A percentile compares a stretch with the other conserved stretches of the same genome.
phyloP scores from a whole-genome alignment of 1,139 yeast species.

The Tardiomyces digboiensis region DNA sequence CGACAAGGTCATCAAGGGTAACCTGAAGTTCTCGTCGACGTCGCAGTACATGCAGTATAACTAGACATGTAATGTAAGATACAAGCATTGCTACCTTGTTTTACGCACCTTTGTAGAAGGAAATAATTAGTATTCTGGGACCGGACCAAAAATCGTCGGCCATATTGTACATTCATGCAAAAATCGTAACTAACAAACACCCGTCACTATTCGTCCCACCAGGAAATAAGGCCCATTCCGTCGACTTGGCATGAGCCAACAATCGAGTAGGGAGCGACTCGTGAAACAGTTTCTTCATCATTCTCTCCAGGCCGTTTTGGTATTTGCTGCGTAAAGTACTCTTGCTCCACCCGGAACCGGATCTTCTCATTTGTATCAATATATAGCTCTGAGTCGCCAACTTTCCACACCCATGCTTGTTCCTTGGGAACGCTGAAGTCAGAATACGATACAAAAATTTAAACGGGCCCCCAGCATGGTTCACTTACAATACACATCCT shows the following conservation, averaged over 20 bases:
- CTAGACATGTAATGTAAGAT: conserved; percentile 23
- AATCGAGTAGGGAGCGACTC: conserved; percentile 60
- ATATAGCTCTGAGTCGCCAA: conserved; percentile 61
- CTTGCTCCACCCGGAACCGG: conserved; percentile 85
- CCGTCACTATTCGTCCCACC: conserved; percentile 65
- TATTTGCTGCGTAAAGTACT: conserved; percentile 57
- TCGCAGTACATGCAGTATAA: conserved; percentile 98
- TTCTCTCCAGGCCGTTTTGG: conserved; percentile 36
- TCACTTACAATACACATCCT: conserved; percentile 60
- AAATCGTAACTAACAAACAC: background rate
- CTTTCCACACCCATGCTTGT: conserved; percentile 91
- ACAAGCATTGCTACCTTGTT: too few species aligned
- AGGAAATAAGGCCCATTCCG: conserved; percentile 91
- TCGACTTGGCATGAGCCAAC: conserved; percentile 66
- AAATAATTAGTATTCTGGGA: too few species aligned
- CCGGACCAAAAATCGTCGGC: too few species aligned
- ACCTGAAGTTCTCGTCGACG: conserved; percentile 94
- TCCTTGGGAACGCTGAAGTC: conserved; percentile 47
- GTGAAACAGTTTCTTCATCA: conserved; percentile 18
- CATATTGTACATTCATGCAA: background rate
- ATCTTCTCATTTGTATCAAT: conserved; percentile 87
- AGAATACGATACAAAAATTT: too few species aligned
- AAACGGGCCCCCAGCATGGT: too few species aligned
- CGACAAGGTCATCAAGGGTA: conserved; percentile 96
- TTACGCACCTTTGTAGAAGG: too few species aligned